Evolutionary conservation across 345 rosid genomes (phyloP), one percentile per base, ranked within the genome.

Genomic region (Eucalyptus pauciflora): DNA sequence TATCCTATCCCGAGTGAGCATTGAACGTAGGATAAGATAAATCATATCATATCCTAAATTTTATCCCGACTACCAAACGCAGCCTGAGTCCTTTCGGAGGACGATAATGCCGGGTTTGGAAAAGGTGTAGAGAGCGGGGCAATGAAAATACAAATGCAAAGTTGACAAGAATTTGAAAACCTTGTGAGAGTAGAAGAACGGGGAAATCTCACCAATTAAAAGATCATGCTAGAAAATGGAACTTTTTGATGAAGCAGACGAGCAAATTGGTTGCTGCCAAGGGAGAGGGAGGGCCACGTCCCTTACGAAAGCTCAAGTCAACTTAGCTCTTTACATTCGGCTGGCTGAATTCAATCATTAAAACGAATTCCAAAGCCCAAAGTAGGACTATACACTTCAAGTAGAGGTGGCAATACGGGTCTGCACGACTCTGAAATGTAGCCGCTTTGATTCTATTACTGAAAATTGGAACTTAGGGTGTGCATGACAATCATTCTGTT

Each of bases 331-430:
- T 6, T 24, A 25, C 29, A 22, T 25, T 56, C 6, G 5, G 1
- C 1, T 56, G 0, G 29, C 62, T 1, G 0, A 24, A 60, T 27
- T 60, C 67, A 27, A 60, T 8, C 7, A 60, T 60, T 25, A 27
- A 58, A 25, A 25, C 0, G 4, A 62, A 62, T 62, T 27, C 69
- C 31, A 29, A 62, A 62, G 8, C 31, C 69, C 16, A 62, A 62
- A 62, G 67, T 60, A 1, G 67, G 67, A 60, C 67, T 13, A 27
- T 4, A 27, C 15, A 52, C 8, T 60, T 60, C 69, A 25, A 60
- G 69, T 20, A 52, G 58, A 52, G 58, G 58, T 20, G 25, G 25
- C 58, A 52, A 52, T 52, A 52, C 8, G 58, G 58, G 5, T 52
- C 3, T 52, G 24, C 58, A 18, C 24, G 2, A 2, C 5, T 52